A percentile compares a stretch with the other conserved stretches of the same genome.
phyloP scores from a whole-genome alignment of 768 basidiomycete species.

The Phlegmacium glaucopus region DNA sequence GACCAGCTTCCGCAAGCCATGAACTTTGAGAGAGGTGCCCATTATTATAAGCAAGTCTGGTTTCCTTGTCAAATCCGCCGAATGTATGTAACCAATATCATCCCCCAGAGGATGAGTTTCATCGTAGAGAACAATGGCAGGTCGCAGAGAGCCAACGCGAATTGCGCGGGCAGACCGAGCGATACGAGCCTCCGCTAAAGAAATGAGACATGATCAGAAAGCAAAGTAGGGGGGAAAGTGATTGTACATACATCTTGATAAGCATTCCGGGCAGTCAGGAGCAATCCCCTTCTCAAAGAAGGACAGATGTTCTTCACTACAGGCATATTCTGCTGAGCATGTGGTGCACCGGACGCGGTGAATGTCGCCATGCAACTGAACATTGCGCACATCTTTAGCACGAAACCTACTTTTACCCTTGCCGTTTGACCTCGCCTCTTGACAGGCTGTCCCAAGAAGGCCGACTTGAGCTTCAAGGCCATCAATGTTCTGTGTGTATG shows the following conservation, averaged over 20 bases:
- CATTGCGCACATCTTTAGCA: constrained; percentile 74
- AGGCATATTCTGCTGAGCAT: constrained; percentile 79
- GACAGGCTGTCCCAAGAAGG: constrained; percentile 62
- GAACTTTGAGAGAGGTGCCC: constrained; percentile 96
- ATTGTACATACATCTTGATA: constrained; percentile 64
- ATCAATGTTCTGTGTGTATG: constrained; percentile 98
- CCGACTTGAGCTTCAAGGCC: constrained; percentile 85
- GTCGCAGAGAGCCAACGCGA: constrained; percentile 82
- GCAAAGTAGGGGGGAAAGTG: background rate
- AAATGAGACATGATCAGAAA: constrained; percentile 1
- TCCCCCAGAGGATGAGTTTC: constrained; percentile 92
- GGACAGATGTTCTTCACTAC: constrained; percentile 55
- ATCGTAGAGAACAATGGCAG: constrained; percentile 93
- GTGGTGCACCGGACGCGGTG: constrained; percentile 85
- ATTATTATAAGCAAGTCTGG: constrained; percentile 96
- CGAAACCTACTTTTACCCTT: constrained; percentile 71
- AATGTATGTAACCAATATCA: constrained; percentile 82
- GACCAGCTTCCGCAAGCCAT: constrained; percentile 89
- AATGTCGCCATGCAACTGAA: constrained; percentile 94
- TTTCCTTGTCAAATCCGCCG: constrained; percentile 67
- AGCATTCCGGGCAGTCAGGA: constrained; percentile 87
- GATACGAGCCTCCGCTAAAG: constrained; percentile 65
- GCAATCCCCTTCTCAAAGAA: constrained; percentile 68
- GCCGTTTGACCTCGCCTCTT: constrained; percentile 43
- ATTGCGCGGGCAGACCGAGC: constrained; percentile 79